Percentiles rank a stretch among this genome's conserved stretches.
Conservation (phyloP, 176 grass and related monocot genomes). For the Poa pratensis region DNA sequence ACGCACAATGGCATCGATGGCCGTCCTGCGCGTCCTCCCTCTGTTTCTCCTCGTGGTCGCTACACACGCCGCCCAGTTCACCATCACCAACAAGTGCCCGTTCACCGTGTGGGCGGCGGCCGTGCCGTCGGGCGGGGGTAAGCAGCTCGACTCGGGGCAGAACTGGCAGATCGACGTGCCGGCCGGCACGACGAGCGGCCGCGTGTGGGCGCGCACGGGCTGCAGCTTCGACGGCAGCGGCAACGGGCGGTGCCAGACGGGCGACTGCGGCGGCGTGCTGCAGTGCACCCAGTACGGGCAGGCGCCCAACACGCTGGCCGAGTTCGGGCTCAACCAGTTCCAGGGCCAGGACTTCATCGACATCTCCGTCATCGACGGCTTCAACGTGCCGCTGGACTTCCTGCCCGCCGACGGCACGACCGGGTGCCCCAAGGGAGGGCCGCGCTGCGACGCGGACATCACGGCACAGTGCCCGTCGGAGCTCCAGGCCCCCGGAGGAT, state of each 20-base stretch:
- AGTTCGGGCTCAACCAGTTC: conserved; percentile 44
- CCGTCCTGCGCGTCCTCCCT: background rate
- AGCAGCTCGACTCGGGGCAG: background rate
- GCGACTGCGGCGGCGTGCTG: conserved; percentile 54
- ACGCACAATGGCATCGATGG: background rate
- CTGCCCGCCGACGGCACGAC: background rate
- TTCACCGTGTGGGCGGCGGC: conserved; percentile 34
- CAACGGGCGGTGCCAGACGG: conserved; percentile 49
- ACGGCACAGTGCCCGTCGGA: conserved; percentile 31
- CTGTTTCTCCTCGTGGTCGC: background rate
- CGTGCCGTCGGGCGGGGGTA: background rate
- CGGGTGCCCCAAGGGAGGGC: conserved; percentile 21
- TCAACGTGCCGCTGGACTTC: conserved; percentile 61
- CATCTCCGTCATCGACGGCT: conserved; percentile 57
- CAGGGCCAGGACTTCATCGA: conserved; percentile 32
- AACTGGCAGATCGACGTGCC: conserved; percentile 41
- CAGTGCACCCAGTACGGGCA: background rate
- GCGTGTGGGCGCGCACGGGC: conserved; percentile 44
- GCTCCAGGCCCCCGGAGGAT: conserved; percentile 42
- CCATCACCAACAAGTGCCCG: conserved; percentile 27
- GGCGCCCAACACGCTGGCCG: conserved; percentile 43
- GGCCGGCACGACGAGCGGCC: conserved; percentile 34
- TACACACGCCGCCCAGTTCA: conserved; percentile 19
- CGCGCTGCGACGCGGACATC: conserved; percentile 26
- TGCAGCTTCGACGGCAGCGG: conserved; percentile 46